Base-by-base conservation (phyloP, 306 rosid genomes). In the Cicer cuneatum region DNA sequence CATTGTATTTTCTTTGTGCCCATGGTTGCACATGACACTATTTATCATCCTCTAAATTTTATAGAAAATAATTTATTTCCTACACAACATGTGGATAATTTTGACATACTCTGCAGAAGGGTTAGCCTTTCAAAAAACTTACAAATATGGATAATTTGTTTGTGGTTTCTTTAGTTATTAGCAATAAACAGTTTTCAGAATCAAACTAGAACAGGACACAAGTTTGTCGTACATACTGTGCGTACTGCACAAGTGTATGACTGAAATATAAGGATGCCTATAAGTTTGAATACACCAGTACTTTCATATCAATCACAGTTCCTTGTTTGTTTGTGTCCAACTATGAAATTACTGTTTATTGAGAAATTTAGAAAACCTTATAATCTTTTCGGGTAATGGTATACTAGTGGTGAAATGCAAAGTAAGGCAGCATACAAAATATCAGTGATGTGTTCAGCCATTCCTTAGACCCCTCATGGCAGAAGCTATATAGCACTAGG, bases 261-360 rank as follows among this genome's bases (percentile, higher is more conserved):
- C 59, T 29, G 60, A 13, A 39, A 13, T 42, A 39, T 58, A 42
- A 42, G 69, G 16, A 46, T 60, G 51, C 46, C 52, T 43, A 5
- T 73, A 37, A 38, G 58, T 72, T 63, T 81, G 73, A 52, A 37
- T 12, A 67, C 60, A 78, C 64, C 71, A 7, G 18, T 61, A 38
- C 51, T 59, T 0, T 66, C 33, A 5, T 41, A 49, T 67, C 21
- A 58, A 52, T 45, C 14, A 58, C 40, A 65, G 51, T 65, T 70
- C 24, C 5, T 40, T 64, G 16, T 71, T 71, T 39, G 7, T 57
- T 49, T 77, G 38, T 71, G 60, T 38, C 54, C 43, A 49, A 9
- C 68, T 67, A 10, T 41, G 68, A 70, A 63, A 61, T 29, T 49
- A 76, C 45, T 58, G 62, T 12, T 56, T 39, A 48, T 18, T 40